A percentile compares a stretch with the other conserved stretches of the same genome.
These are phyloP conservation scores for Schwanniomyces occidentalis DNA, from an alignment of 805 yeast species.

Conservation along the genomic window DNA sequence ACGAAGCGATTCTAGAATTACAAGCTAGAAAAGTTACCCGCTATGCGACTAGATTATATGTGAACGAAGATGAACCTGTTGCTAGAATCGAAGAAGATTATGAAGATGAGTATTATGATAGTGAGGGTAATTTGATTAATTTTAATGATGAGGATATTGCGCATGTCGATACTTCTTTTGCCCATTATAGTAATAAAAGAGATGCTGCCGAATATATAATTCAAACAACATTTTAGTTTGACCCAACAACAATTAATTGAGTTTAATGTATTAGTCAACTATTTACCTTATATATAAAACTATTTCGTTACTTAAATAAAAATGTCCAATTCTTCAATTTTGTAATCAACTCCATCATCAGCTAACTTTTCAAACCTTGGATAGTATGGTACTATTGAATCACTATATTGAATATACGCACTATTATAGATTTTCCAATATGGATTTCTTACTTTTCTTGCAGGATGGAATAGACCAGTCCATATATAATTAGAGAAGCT, in stretches of 20 bases:
- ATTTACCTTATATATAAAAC: neutral
- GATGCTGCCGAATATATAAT: slow-evolving; percentile 13
- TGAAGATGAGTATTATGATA: slow-evolving; percentile 17
- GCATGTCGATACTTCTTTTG: slow-evolving; percentile 7
- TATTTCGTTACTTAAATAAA: no score
- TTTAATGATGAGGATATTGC: slow-evolving; percentile 5
- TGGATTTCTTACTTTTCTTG: slow-evolving; percentile 76
- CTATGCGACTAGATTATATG: slow-evolving; percentile 41
- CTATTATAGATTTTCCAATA: slow-evolving; percentile 84
- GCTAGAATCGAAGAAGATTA: slow-evolving; percentile 25
- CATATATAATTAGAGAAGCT: slow-evolving; percentile 71
- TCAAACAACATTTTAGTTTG: slow-evolving; percentile 10
- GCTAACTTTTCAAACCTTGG: slow-evolving; percentile 52
- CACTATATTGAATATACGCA: slow-evolving; percentile 71
- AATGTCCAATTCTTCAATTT: slow-evolving; percentile 54
- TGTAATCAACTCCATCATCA: slow-evolving; percentile 22
- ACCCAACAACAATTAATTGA: neutral
- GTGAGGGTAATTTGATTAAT: slow-evolving; percentile 9
- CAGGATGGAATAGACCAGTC: slow-evolving; percentile 93
- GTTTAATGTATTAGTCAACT: neutral
- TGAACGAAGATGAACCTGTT: slow-evolving; percentile 25
- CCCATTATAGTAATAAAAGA: slow-evolving; percentile 8
- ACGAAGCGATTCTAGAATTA: slow-evolving; percentile 46
- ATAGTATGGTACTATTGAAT: slow-evolving; percentile 79
- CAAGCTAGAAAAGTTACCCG: slow-evolving; percentile 56